Percentiles rank a stretch among this genome's conserved stretches.
Conservation (phyloP, 768 basidiomycete genomes). For the Dacryopinax primogenitus region DNA sequence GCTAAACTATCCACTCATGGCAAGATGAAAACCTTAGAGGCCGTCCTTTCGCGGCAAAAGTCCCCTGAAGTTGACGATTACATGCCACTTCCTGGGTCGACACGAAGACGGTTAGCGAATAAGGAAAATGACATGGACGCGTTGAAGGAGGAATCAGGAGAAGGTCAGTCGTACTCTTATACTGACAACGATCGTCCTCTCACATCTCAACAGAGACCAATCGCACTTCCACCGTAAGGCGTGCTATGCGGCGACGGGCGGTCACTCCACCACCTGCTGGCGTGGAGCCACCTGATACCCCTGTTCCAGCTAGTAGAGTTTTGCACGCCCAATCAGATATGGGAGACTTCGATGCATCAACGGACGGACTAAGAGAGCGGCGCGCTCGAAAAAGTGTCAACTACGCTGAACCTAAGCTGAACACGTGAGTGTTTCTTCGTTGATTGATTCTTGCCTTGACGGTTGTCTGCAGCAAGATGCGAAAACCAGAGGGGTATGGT, state of each 20-base stretch:
- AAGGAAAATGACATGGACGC: background rate
- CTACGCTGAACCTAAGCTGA: constrained; percentile 77
- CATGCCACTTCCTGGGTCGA: background rate
- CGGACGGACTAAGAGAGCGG: background rate
- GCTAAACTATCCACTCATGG: background rate
- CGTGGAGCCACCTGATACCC: background rate
- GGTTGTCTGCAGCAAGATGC: constrained; percentile 56
- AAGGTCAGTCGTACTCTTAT: background rate
- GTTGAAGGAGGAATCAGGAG: background rate
- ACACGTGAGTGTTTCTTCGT: constrained; percentile 46
- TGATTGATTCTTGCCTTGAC: background rate
- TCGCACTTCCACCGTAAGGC: background rate
- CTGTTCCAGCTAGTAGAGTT: background rate
- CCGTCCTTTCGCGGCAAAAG: background rate
- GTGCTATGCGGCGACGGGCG: background rate
- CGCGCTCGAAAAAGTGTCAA: constrained; percentile 61
- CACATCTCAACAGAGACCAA: background rate
- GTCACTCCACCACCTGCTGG: background rate
- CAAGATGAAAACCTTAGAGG: background rate
- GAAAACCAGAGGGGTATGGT: constrained; percentile 48
- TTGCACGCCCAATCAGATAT: background rate
- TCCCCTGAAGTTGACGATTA: background rate
- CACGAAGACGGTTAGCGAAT: background rate
- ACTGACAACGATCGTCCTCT: background rate
- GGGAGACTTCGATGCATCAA: background rate